A percentile compares a stretch with the other conserved stretches of the same genome.
These are phyloP conservation scores for Fusarium sp. DNA, from an alignment of 2,329 filamentous ascomycete species.

Conservation along the genomic window DNA sequence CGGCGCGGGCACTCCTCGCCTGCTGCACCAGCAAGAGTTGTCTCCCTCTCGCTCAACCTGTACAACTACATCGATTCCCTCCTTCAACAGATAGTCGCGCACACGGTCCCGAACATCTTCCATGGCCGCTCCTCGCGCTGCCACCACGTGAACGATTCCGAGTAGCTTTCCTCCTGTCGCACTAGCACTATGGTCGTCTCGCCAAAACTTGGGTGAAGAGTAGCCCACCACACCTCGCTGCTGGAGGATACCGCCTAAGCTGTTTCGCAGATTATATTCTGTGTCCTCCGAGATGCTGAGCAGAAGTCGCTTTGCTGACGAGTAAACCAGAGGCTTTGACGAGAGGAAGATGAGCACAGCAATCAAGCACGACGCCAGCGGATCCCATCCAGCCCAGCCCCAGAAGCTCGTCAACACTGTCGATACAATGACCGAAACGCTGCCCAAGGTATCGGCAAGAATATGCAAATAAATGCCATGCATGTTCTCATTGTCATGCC, in stretches of 20 bases:
- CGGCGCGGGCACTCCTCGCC: slow-evolving; percentile 45
- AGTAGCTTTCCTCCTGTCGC: slow-evolving; percentile 68
- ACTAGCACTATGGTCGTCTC: slow-evolving; percentile 73
- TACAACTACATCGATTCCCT: slow-evolving; percentile 83
- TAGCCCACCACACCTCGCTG: slow-evolving; percentile 89
- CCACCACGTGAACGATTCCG: slow-evolving; percentile 89
- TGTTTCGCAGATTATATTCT: slow-evolving; percentile 90
- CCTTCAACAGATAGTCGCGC: slow-evolving; percentile 73
- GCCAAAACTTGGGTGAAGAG: slow-evolving; percentile 90
- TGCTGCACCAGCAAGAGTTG: slow-evolving; percentile 67
- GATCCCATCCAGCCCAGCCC: slow-evolving; percentile 95
- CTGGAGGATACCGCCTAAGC: slow-evolving; percentile 83
- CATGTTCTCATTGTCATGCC: slow-evolving; percentile 97
- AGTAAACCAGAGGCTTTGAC: slow-evolving; percentile 86
- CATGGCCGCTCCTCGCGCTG: slow-evolving; percentile 75
- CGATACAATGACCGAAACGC: slow-evolving; percentile 92
- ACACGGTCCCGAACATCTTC: slow-evolving; percentile 89
- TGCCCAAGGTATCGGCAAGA: slow-evolving; percentile 92
- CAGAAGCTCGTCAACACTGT: slow-evolving; percentile 88
- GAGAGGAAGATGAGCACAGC: slow-evolving; percentile 94
- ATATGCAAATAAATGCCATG: slow-evolving; percentile 96
- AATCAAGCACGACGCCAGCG: slow-evolving; percentile 92
- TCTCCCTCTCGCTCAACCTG: slow-evolving; percentile 92
- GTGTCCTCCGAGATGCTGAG: slow-evolving; percentile 85
- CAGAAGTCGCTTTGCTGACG: slow-evolving; percentile 84